These are phyloP conservation scores for Candida sp. DNA, from an alignment of 1,139 yeast species.

Conservation along the genomic window DNA sequence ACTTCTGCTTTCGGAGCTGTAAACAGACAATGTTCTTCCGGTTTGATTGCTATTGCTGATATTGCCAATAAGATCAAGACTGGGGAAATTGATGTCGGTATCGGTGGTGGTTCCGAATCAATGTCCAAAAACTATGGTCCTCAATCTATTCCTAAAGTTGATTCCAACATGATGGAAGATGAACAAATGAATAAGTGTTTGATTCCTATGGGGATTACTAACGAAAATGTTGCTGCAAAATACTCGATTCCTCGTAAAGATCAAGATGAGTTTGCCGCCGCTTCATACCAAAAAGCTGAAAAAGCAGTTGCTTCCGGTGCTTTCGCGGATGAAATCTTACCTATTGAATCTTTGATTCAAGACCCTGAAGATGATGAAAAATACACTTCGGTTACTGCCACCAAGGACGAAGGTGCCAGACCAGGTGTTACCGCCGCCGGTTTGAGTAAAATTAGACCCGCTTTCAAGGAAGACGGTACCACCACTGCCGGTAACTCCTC, in stretches of 20 bases:
- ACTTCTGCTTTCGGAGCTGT: slow-evolving; percentile 75
- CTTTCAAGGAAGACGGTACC: slow-evolving; percentile 79
- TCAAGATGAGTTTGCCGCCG: slow-evolving; percentile 88
- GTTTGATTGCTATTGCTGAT: slow-evolving; percentile 85
- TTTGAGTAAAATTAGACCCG: slow-evolving; percentile 74
- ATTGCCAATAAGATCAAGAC: slow-evolving; percentile 82
- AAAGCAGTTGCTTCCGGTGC: slow-evolving; percentile 66
- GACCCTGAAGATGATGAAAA: slow-evolving; percentile 51
- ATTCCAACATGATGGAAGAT: slow-evolving; percentile 36
- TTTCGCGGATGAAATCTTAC: slow-evolving; percentile 83
- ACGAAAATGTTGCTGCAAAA: slow-evolving; percentile 39
- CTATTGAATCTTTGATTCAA: slow-evolving; percentile 55
- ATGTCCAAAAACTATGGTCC: slow-evolving; percentile 88
- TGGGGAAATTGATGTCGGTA: slow-evolving; percentile 89
- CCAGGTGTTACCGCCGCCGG: slow-evolving; percentile 78
- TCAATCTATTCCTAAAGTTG: slow-evolving; percentile 60
- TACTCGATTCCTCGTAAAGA: slow-evolving; percentile 61
- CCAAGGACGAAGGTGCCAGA: slow-evolving; percentile 90
- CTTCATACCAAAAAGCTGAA: slow-evolving; percentile 81
- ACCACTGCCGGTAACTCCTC: slow-evolving; percentile 98
- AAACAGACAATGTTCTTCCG: slow-evolving; percentile 95
- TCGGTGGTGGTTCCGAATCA: slow-evolving; percentile 91
- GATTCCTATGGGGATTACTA: slow-evolving; percentile 78
- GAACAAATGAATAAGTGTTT: slow-evolving; percentile 30
- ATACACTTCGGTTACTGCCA: slow-evolving; percentile 45